Conservation (phyloP, 371 early-diverging fungal species). For the Mortierella sp. region DNA sequence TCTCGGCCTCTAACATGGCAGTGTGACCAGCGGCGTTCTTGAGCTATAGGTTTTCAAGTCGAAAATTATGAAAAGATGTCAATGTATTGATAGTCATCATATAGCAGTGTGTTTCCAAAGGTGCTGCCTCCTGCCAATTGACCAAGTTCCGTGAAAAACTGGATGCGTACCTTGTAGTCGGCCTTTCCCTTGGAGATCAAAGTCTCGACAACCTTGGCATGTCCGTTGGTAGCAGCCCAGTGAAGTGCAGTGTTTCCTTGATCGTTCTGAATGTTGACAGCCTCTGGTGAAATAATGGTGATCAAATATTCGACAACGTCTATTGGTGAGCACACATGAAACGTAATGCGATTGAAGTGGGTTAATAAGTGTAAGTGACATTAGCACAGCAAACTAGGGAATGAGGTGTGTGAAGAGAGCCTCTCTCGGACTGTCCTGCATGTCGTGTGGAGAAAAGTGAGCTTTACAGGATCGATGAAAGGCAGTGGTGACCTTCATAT, state of each 20-base stretch:
- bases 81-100: no score
- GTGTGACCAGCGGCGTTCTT: conserved; percentile 72
- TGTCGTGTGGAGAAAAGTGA: neutral
- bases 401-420: neutral
- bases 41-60: conserved; percentile 56
- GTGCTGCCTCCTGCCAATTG: neutral
- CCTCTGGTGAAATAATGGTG: conserved; percentile 44
- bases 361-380: neutral
- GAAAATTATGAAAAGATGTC: neutral
- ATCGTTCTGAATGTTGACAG: conserved; percentile 72
- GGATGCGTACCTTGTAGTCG: conserved; percentile 71
- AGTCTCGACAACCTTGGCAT: conserved; percentile 72
- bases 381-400: neutral
- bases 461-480: no score
- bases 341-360: neutral
- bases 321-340: conserved; percentile 2
- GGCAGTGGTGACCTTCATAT: no score
- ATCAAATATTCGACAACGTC: conserved; percentile 56
- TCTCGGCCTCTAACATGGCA: conserved; percentile 78
- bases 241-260: conserved; percentile 89
- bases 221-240: conserved; percentile 91
- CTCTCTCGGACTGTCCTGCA: neutral
- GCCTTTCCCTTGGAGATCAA: conserved; percentile 72
- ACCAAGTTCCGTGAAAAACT: neutral
- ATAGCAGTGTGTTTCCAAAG: no score